Evolutionary conservation across 306 rosid genomes (phyloP).

Genomic region (Hippophae rhamnoides): DNA sequence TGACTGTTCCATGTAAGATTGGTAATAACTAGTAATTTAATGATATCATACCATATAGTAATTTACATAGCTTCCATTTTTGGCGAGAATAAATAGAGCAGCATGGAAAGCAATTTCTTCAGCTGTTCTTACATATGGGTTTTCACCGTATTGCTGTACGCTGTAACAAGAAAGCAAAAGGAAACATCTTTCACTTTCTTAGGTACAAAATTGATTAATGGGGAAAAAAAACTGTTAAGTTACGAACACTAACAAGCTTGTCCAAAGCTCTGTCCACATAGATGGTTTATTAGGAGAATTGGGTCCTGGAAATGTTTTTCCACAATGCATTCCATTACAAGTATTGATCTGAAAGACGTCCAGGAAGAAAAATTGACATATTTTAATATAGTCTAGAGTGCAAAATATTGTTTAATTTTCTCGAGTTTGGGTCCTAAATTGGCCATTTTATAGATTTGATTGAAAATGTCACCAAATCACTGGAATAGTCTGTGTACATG

Average conservation of each 20-base stretch:
- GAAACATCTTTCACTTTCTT: neutral
- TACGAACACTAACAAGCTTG: constrained; percentile 54
- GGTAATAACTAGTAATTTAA: too few species aligned
- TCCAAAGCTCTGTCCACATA: constrained; percentile 92
- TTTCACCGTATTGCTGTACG: constrained; percentile 21
- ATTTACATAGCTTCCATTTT: constrained; percentile 32
- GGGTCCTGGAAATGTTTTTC: constrained; percentile 67
- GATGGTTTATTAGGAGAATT: constrained; percentile 81
- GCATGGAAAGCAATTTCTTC: constrained; percentile 29
- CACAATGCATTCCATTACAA: constrained; percentile 70
- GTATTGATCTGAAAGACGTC: constrained; percentile 42
- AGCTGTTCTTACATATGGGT: constrained; percentile 20
- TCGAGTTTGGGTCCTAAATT: too few species aligned
- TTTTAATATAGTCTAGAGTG: too few species aligned
- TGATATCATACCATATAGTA: constrained; percentile 27
- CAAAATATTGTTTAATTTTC: too few species aligned
- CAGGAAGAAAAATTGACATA: neutral
- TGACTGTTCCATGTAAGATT: neutral
- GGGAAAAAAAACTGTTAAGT: neutral
- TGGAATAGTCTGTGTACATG: too few species aligned
- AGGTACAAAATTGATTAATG: neutral
- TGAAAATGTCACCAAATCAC: too few species aligned
- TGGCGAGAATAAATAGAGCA: constrained; percentile 30
- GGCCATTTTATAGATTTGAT: too few species aligned
- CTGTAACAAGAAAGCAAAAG: constrained; percentile 9